Evolutionary conservation across 2,329 filamentous ascomycete genomes (phyloP).

Genomic region (Penicillium verrucosum): DNA sequence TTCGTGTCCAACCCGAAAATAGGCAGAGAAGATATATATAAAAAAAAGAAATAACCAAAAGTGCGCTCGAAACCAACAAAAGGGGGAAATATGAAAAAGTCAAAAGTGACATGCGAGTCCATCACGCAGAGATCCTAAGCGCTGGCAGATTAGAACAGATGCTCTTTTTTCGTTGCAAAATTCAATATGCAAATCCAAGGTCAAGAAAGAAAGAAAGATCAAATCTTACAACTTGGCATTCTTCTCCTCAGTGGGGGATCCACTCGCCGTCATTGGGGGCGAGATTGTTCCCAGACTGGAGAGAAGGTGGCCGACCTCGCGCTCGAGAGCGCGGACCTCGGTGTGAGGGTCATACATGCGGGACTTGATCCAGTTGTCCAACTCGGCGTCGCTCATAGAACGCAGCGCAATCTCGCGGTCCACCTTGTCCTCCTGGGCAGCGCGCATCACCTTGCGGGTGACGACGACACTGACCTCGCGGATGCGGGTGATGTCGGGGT

Average conservation of each 20-base stretch:
- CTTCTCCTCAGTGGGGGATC: conserved; percentile 31
- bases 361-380: conserved; percentile 48
- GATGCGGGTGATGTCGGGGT: conserved; percentile 87
- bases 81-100: not conserved
- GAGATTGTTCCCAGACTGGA: conserved; percentile 32
- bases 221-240: conserved; percentile 35
- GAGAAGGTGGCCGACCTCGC: conserved; percentile 45
- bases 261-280: conserved; percentile 19
- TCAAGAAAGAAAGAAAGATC: conserved; percentile 5
- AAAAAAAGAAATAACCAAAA: not conserved
- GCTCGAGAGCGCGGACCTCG: conserved; percentile 47
- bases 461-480: conserved; percentile 84
- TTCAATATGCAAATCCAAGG: not conserved
- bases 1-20: conserved; percentile 4
- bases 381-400: conserved; percentile 40
- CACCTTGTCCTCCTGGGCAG: conserved; percentile 78
- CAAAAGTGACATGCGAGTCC: conserved; percentile 3
- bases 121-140: conserved; percentile 20
- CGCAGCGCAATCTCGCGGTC: conserved; percentile 47
- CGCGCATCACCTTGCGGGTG: conserved; percentile 88
- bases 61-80: conserved; percentile 19
- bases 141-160: conserved; percentile 15
- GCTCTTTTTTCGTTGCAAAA: not conserved
- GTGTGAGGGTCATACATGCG: conserved; percentile 51
- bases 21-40: not conserved